Base-by-base conservation (phyloP, 352 stramenopile species). In the Saprolegnia diclina region DNA sequence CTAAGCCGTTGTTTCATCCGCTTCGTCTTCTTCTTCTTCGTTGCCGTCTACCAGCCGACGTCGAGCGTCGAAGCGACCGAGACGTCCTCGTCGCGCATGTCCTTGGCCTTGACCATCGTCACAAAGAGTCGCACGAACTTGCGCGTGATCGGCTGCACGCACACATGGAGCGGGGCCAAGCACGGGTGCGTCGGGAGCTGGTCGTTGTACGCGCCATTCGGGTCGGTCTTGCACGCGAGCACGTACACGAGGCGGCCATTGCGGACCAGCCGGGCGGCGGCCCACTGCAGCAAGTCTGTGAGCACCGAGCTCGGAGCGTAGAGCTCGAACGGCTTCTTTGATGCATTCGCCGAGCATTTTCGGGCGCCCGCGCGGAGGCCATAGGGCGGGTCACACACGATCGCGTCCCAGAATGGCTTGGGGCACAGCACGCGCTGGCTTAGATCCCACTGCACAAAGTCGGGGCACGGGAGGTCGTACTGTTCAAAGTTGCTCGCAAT, bases 281-380 rank as follows among this genome's bases (percentile, higher is more conserved):
- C 74, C 37, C 93, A 78, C 62, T 96, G 79, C 40, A 98, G 74
- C 14, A 98, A 74, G 74, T 97, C 89, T 0, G 81, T 73, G 78
- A 98, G 88, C 18, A 97, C 84, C 71, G 96, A 86, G 11, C 83
- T 84, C 1, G 95, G 84, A 24, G 79, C 56, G 76, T 97, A 98
- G 19, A 79, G 71, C 66, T 86, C 76, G 16, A 61, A 42, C 13
- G 61, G 7, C 26, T 46, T 56, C 22, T 52, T 45, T 5, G 56
- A 7, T 1, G 18, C 6, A 54, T 65, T 57, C n/a, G 74, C 77
- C 21, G 82, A 83, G 42, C 68, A 83, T 56, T 88, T 90, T 19
- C 82, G 44, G 16, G 88, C 90, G 32, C 88, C 90, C 18, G 90
- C 75, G 77, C 94, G 67, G 79, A 85, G 81, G 62, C 89, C 74